phyloP scores from a whole-genome alignment of 306 rosid genomes.

The Malus sylvestris region DNA sequence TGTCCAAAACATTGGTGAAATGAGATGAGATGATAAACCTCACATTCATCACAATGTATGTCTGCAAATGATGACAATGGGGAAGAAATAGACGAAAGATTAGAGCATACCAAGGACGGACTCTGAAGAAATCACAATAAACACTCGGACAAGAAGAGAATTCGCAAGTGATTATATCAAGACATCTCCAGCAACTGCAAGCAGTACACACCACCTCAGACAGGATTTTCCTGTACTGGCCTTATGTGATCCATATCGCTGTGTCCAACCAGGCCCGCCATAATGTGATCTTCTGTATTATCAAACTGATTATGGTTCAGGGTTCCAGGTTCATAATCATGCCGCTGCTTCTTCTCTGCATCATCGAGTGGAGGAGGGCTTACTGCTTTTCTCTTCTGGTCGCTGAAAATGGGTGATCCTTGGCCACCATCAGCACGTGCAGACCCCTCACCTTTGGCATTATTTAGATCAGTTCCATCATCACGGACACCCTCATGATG shows the following conservation, averaged over 20 bases:
- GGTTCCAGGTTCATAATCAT: conserved; percentile 37
- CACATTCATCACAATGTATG: not conserved
- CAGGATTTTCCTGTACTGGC: conserved; percentile 62
- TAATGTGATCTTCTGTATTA: conserved; percentile 37
- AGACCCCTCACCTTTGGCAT: conserved; percentile 74
- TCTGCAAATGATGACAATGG: not conserved
- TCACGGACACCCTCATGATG: conserved; percentile 39
- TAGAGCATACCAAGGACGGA: not conserved
- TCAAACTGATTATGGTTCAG: conserved; percentile 40
- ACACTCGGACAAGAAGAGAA: not conserved
- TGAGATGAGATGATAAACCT: not conserved
- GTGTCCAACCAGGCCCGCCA: conserved; percentile 38
- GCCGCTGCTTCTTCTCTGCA: conserved; percentile 54
- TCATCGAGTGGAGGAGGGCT: conserved; percentile 45
- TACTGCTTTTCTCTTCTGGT: conserved; percentile 68
- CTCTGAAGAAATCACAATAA: not conserved
- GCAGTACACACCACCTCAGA: conserved; percentile 18
- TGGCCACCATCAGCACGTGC: conserved; percentile 35
- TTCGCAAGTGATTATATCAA: not conserved
- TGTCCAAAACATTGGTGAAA: not conserved
- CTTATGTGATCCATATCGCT: conserved; percentile 58
- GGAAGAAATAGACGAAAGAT: not conserved
- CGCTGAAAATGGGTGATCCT: conserved; percentile 50
- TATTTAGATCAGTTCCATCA: conserved; percentile 45
- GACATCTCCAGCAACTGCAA: not conserved